Base-by-base conservation (phyloP, 108 stramenopile genomes). In the Nitzschia putrida region DNA sequence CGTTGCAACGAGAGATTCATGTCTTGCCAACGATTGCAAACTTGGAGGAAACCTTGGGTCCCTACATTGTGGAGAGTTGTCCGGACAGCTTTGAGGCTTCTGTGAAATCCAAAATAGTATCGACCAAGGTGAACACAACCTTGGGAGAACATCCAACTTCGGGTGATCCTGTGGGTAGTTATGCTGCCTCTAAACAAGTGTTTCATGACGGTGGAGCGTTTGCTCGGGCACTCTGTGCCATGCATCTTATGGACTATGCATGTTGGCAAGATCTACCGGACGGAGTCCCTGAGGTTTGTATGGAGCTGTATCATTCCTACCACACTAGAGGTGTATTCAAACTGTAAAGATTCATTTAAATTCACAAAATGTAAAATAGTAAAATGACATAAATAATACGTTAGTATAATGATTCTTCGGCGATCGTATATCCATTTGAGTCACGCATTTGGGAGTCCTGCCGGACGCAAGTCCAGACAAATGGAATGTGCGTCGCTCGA, bases 211-310 rank as follows among this genome's bases (percentile, higher is more conserved):
- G 43, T 29, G 68, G 68, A 5, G 40, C 52, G 11, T 68, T 57
- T 7, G 66, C 79, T 13, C 29, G 70, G 14, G 61, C 74, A 13
- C 38, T 80, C 4, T 80, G 79, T 58, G 52, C 60, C 3, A 25
- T 80, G 41, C 66, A 73, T 54, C 66, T 66, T 12, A 71, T 75
- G 38, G 79, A 80, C 49, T 80, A 80, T 58, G 79, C 79, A 0
- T 80, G 79, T 34, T 80, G 26, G 40, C 71, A 80, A n/a, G 49
- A 69, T 34, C 37, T 80, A 0, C 79, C 79, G 12, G 67, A 74
- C 16, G 64, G 64, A 25, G 40, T 74, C 16, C 73, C 73, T 8
- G 16, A 11, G 12, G 23, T 74, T 13, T 74, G 73, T 40, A 49
- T 49, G 37, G 26, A 67, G 29, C 4, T 34, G 29, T 34, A 34